These are phyloP conservation scores for Monosporascus sp. DNA, from an alignment of 2,329 filamentous ascomycete genomes.

Conservation along the genomic window DNA sequence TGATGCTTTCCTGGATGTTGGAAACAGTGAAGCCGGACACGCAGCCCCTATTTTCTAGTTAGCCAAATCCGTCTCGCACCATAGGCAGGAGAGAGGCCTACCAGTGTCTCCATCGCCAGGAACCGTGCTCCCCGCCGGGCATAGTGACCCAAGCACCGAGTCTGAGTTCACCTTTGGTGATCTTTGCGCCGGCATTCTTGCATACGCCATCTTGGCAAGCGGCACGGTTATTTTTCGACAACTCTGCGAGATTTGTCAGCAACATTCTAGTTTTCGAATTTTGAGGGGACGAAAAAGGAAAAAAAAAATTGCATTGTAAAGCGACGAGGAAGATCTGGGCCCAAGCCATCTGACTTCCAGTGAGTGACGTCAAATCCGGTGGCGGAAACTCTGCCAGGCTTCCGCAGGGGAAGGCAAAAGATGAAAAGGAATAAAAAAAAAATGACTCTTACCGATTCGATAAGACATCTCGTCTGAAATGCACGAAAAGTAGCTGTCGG, in stretches of 20 bases:
- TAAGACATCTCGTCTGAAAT: neutral
- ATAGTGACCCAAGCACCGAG: slow-evolving; percentile 69
- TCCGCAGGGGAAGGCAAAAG: neutral
- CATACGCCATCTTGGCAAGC: slow-evolving; percentile 69
- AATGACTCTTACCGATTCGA: neutral
- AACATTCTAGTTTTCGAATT: neutral
- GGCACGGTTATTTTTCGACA: slow-evolving; percentile 66
- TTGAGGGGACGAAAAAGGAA: too few relatives aligned
- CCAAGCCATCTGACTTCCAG: too few relatives aligned
- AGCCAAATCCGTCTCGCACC: slow-evolving; percentile 3
- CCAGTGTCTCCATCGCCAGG: slow-evolving; percentile 85
- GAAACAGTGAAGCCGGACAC: slow-evolving; percentile 70
- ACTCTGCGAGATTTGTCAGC: slow-evolving; percentile 47
- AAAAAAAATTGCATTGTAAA: neutral
- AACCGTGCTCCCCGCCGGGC: slow-evolving; percentile 44
- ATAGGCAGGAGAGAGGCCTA: slow-evolving; percentile 35
- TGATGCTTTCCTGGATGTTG: slow-evolving; percentile 56
- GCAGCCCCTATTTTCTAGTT: slow-evolving; percentile 65
- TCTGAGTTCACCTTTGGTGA: slow-evolving; percentile 72
- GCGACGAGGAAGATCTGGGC: too few relatives aligned
- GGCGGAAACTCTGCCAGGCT: too few relatives aligned
- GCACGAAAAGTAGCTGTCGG: neutral
- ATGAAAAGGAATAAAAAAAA: neutral
- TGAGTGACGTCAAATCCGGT: too few relatives aligned
- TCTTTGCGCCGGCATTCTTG: slow-evolving; percentile 65